Conservation (phyloP, 371 early-diverging fungal species). For the Fennellomyces sp. region DNA sequence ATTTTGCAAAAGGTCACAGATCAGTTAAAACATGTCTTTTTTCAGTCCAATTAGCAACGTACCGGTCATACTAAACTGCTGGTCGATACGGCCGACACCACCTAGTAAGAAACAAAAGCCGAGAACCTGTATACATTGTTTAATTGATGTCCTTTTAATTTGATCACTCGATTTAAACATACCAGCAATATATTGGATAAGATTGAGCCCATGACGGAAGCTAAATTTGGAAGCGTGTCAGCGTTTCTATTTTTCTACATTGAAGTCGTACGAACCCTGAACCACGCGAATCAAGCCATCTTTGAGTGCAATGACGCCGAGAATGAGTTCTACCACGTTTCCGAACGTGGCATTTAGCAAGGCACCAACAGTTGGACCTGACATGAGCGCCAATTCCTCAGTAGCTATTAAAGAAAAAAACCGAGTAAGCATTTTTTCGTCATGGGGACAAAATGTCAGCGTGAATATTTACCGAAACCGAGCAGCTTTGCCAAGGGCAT, state of each 20-base stretch:
- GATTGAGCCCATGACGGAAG: conserved; percentile 48
- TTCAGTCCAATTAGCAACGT: not conserved
- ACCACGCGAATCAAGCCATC: conserved; percentile 82
- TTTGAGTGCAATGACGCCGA: conserved; percentile 84
- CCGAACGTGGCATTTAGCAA: conserved; percentile 57
- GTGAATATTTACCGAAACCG: conserved; percentile 39
- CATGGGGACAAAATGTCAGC: not conserved
- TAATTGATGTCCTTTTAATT: conserved; percentile 55
- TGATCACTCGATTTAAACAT: conserved; percentile 14
- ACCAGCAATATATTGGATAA: conserved; percentile 48
- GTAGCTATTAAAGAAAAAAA: conserved; percentile 34
- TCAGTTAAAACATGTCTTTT: too few species aligned
- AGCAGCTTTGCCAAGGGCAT: conserved; percentile 83
- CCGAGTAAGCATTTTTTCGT: too few species aligned
- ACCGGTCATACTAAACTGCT: conserved; percentile 48
- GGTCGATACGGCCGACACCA: conserved; percentile 55
- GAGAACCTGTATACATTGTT: conserved; percentile 2
- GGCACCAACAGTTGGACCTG: conserved; percentile 33
- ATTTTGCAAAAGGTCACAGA: not conserved
- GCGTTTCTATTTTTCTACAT: not conserved
- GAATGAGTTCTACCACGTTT: conserved; percentile 85
- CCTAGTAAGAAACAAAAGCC: conserved; percentile 35
- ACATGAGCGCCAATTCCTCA: conserved; percentile 49
- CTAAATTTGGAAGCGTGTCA: conserved; percentile 12
- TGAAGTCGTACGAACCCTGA: conserved; percentile 49